A percentile compares a stretch with the other conserved stretches of the same genome.
Conservation (phyloP, 1,139 yeast genomes). For the Saccharomyces hybrid region DNA sequence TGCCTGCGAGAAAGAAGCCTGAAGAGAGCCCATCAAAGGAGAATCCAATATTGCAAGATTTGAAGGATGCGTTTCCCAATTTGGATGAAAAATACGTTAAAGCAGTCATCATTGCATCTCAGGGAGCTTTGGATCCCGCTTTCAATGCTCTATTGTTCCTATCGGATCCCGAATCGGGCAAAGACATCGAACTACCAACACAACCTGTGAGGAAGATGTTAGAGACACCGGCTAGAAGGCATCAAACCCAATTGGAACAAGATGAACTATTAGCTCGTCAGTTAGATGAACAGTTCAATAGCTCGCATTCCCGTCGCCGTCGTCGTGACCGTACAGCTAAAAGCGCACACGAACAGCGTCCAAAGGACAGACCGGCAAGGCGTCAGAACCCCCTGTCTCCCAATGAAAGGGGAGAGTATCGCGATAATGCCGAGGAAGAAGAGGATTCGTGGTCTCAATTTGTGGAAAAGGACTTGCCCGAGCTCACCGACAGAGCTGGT, state of each 20-base stretch:
- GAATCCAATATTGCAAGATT: slow-evolving; percentile 33
- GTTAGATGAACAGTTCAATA: slow-evolving; percentile 63
- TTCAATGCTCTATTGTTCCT: slow-evolving; percentile 78
- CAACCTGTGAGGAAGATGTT: slow-evolving; percentile 29
- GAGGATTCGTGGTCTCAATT: slow-evolving; percentile 57
- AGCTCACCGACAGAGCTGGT: slow-evolving; percentile 59
- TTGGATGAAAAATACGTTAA: slow-evolving; percentile 62
- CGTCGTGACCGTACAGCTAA: slow-evolving; percentile 5
- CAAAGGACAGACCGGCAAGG: slow-evolving; percentile 24
- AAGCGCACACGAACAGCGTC: slow-evolving; percentile 17
- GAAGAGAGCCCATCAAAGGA: slow-evolving; percentile 39
- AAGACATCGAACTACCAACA: slow-evolving; percentile 50
- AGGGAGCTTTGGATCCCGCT: slow-evolving; percentile 74
- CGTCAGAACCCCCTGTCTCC: slow-evolving; percentile 8
- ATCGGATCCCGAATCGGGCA: slow-evolving; percentile 62
- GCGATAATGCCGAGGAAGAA: slow-evolving; percentile 30
- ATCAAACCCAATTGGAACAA: slow-evolving; percentile 46
- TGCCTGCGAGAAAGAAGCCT: slow-evolving; percentile 55
- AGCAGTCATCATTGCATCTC: slow-evolving; percentile 79
- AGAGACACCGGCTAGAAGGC: slow-evolving; percentile 26
- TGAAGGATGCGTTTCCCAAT: slow-evolving; percentile 77
- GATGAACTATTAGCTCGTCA: slow-evolving; percentile 82
- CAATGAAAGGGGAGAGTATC: slow-evolving; percentile 23
- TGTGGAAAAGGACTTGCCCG: slow-evolving; percentile 55
- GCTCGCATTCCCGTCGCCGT: slow-evolving; percentile 10